These are phyloP conservation scores for Akanthomyces dipterigenus DNA, from an alignment of 2,329 filamentous ascomycete species.

Conservation along the genomic window DNA sequence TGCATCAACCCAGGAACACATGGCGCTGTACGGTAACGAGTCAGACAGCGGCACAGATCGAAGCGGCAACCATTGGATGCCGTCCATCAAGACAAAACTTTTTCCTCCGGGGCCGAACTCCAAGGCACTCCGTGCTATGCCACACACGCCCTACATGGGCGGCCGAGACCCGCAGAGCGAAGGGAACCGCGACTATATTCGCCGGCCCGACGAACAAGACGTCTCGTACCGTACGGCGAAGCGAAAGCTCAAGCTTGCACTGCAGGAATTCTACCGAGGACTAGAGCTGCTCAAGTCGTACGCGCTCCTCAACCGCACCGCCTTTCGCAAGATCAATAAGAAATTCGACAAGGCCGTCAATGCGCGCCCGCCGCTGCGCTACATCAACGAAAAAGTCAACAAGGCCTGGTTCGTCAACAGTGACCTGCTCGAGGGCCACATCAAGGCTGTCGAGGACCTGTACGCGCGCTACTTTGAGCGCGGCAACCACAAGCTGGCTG, in stretches of 20 bases:
- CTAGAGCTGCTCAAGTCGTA: conserved; percentile 91
- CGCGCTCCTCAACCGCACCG: conserved; percentile 80
- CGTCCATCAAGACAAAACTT: conserved; percentile 47
- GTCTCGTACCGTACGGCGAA: conserved; percentile 85
- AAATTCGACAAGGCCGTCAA: conserved; percentile 93
- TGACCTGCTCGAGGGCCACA: conserved; percentile 72
- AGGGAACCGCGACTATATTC: conserved; percentile 42
- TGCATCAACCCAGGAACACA: conserved; percentile 15
- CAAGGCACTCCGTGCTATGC: conserved; percentile 50
- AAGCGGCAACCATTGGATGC: conserved; percentile 34
- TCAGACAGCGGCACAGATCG: conserved; percentile 18
- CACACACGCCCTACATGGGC: conserved; percentile 39
- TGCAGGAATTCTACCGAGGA: conserved; percentile 89
- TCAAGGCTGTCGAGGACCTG: conserved; percentile 78
- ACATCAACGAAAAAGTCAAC: conserved; percentile 88
- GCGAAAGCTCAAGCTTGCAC: conserved; percentile 79
- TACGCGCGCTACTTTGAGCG: conserved; percentile 93
- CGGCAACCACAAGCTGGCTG: conserved; percentile 86
- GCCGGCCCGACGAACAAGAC: conserved; percentile 40
- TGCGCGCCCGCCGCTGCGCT: conserved; percentile 68
- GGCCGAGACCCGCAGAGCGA: conserved; percentile 23
- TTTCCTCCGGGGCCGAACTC: conserved; percentile 55
- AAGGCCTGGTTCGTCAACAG: conserved; percentile 88
- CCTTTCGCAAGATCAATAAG: conserved; percentile 96
- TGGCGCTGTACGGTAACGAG: conserved; percentile 28